phyloP scores from a whole-genome alignment of 805 yeast species.

The Nematodospora valgi region DNA sequence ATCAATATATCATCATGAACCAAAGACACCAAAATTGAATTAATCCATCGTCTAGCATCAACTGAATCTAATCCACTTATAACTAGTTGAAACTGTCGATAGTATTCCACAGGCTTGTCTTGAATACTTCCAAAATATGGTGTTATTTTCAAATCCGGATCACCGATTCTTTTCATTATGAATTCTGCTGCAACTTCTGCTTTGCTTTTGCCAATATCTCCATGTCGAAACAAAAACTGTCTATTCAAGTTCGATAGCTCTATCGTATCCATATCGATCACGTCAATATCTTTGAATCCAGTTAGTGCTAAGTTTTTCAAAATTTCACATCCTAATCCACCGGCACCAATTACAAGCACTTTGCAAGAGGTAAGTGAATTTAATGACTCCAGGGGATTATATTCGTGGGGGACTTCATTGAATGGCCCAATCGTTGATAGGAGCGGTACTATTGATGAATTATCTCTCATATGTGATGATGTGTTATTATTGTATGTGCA shows the following conservation, averaged over 20 bases:
- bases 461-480: constrained; percentile 15
- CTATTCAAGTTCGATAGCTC: constrained; percentile 74
- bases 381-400: constrained; percentile 19
- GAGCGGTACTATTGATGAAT: constrained; percentile 17
- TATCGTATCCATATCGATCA: constrained; percentile 81
- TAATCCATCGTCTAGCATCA: constrained; percentile 90
- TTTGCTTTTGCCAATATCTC: constrained; percentile 64
- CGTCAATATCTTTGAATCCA: constrained; percentile 63
- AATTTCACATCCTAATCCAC: constrained; percentile 82
- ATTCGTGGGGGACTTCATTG: constrained; percentile 37
- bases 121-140: constrained; percentile 64
- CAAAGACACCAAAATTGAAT: constrained; percentile 59
- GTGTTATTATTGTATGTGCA: no score
- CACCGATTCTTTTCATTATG: constrained; percentile 45
- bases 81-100: constrained; percentile 64
- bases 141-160: constrained; percentile 36
- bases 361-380: constrained; percentile 19
- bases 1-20: constrained; percentile 47
- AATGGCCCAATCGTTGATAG: constrained; percentile 32
- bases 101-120: constrained; percentile 57
- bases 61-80: constrained; percentile 88
- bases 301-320: constrained; percentile 65
- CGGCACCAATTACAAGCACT: constrained; percentile 65
- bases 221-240: constrained; percentile 63
- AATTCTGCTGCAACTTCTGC: constrained; percentile 63